Evolutionary conservation across 768 basidiomycete genomes (phyloP).

Genomic region (Filobasidium floriforme): DNA sequence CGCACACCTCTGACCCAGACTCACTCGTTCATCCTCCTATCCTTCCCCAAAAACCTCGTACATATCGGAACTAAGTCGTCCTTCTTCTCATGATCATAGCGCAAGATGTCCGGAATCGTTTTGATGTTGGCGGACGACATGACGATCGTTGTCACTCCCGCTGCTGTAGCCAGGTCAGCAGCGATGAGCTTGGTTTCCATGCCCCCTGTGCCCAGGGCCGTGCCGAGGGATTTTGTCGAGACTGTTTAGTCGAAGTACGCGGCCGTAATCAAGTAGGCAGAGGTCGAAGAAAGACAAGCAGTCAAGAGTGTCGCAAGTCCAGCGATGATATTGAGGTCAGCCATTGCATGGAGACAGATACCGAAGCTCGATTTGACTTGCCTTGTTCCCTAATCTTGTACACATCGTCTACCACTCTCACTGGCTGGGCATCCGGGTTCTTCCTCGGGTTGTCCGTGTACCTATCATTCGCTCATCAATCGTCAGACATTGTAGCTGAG

Average conservation of each 20-base stretch:
- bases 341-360: not conserved
- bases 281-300: not conserved
- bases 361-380: constrained; percentile 37
- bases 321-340: not conserved
- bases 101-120: constrained; percentile 3
- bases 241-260: constrained; percentile 50
- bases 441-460: constrained; percentile 93
- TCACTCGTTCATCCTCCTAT: constrained; percentile 42
- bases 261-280: not conserved
- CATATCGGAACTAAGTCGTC: constrained; percentile 58
- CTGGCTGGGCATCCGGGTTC: constrained; percentile 69
- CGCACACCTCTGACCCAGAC: constrained; percentile 11
- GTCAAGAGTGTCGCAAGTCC: not conserved
- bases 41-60: constrained; percentile 63
- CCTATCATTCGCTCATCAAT: constrained; percentile 17
- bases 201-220: constrained; percentile 88
- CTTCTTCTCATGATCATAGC: not conserved
- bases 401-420: constrained; percentile 76
- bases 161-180: constrained; percentile 91
- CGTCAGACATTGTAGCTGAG: not conserved
- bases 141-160: constrained; percentile 87
- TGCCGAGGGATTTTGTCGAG: constrained; percentile 84
- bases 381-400: constrained; percentile 72
- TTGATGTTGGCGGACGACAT: constrained; percentile 41
- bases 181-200: constrained; percentile 99